phyloP scores from a whole-genome alignment of 1,139 yeast species.

The Lodderomyces theae region DNA sequence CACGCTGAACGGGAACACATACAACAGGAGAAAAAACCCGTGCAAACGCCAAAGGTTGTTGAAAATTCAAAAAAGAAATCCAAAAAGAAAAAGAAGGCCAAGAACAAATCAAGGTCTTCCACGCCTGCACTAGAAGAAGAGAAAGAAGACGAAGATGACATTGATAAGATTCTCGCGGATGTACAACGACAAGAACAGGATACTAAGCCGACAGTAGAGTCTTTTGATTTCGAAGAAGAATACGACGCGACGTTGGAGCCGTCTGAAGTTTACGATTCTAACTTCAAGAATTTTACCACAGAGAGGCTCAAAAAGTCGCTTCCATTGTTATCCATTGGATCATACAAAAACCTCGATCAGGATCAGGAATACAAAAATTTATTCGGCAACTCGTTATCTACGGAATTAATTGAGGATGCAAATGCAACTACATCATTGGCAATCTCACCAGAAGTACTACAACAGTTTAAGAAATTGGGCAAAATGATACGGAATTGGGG shows the following conservation, averaged over 20 bases:
- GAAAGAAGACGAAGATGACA: conserved; percentile 37
- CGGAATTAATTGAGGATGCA: conserved; percentile 70
- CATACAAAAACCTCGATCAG: conserved; percentile 65
- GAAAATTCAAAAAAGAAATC: conserved; percentile 4
- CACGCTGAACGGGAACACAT: conserved; percentile 21
- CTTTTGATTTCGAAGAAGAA: conserved; percentile 31
- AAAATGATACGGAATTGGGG: conserved; percentile 77
- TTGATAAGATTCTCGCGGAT: conserved; percentile 40
- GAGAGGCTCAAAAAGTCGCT: conserved; percentile 36
- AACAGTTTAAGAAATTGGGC: conserved; percentile 60
- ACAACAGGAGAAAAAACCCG: neutral
- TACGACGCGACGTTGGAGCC: conserved; percentile 35
- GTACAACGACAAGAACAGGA: conserved; percentile 29
- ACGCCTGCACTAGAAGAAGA: conserved; percentile 14
- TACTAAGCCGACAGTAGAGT: conserved; percentile 21
- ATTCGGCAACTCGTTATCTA: conserved; percentile 66
- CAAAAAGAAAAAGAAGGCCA: conserved; percentile 18
- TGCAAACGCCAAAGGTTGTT: conserved; percentile 6
- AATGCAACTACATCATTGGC: conserved; percentile 60
- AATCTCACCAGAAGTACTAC: conserved; percentile 63
- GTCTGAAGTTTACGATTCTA: conserved; percentile 39
- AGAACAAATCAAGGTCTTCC: neutral
- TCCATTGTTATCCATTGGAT: conserved; percentile 41
- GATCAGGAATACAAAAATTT: conserved; percentile 72
- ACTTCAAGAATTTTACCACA: conserved; percentile 46